Conservation (phyloP, 805 yeast species). For the Ogataea henricii region DNA sequence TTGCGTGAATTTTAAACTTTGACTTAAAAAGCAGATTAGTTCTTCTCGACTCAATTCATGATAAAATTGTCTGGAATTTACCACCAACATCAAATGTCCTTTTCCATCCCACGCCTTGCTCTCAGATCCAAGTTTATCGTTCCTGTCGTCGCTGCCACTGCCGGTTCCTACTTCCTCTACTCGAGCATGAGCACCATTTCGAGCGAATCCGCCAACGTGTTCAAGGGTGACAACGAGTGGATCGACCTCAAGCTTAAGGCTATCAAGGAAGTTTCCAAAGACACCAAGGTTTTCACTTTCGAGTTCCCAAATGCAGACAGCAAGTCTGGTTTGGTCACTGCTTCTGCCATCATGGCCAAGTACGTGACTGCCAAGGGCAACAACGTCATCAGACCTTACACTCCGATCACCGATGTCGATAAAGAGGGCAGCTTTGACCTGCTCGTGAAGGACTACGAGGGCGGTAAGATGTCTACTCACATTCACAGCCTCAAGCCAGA, state of each 20-base stretch:
- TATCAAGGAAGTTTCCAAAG: conserved; percentile 52
- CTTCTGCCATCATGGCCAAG: conserved; percentile 81
- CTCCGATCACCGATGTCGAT: conserved; percentile 77
- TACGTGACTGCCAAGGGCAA: conserved; percentile 80
- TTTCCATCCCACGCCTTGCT: conserved; percentile 13
- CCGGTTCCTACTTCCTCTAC: conserved; percentile 42
- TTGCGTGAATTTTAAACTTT: background rate
- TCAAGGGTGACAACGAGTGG: conserved; percentile 70
- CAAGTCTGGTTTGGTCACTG: conserved; percentile 73
- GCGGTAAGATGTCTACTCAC: conserved; percentile 86
- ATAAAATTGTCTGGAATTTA: background rate
- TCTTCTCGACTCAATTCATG: background rate
- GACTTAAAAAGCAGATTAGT: background rate
- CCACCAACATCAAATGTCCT: conserved; percentile 10
- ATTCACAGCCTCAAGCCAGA: conserved; percentile 67
- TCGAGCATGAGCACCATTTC: conserved; percentile 31
- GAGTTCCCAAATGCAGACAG: conserved; percentile 67
- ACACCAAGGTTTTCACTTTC: conserved; percentile 71
- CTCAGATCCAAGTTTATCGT: conserved; percentile 19
- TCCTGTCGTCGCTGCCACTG: conserved; percentile 43
- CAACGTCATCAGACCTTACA: conserved; percentile 84
- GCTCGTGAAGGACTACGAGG: conserved; percentile 83
- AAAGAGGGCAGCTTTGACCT: conserved; percentile 75
- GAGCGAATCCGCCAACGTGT: conserved; percentile 44
- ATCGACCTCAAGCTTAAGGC: conserved; percentile 61